Conservation (phyloP, 2,329 filamentous ascomycete genomes). For the Clonostachys rhizophaga region DNA sequence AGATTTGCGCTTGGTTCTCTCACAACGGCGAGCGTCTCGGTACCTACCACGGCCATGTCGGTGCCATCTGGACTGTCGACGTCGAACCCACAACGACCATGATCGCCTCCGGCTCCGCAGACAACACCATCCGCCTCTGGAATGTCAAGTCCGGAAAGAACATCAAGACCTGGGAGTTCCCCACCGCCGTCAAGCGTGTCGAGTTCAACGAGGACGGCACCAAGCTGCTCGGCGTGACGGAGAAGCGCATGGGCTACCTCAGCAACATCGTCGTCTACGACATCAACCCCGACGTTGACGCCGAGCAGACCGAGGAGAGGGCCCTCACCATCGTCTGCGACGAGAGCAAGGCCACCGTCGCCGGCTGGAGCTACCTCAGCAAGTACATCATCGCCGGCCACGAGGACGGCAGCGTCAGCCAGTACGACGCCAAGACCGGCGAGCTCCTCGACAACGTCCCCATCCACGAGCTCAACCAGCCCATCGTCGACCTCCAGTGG, state of each 20-base stretch:
- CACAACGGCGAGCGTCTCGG: constrained; percentile 98
- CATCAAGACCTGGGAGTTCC: constrained; percentile 97
- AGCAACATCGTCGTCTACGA: constrained; percentile 92
- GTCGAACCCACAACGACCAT: constrained; percentile 84
- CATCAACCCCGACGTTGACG: constrained; percentile 77
- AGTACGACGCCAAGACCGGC: constrained; percentile 89
- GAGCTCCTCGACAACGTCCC: constrained; percentile 77
- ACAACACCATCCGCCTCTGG: constrained; percentile 98
- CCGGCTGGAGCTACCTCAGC: constrained; percentile 89
- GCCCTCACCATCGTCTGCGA: constrained; percentile 85
- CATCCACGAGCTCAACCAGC: constrained; percentile 77
- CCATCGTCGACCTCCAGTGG: constrained; percentile 94
- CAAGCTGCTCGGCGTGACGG: constrained; percentile 87
- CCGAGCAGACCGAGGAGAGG: constrained; percentile 80
- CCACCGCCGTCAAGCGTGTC: constrained; percentile 94
- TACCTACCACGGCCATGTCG: constrained; percentile 94
- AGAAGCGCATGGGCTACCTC: constrained; percentile 96
- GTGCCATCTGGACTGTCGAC: constrained; percentile 98
- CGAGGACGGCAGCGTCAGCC: constrained; percentile 89
- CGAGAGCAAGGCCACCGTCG: constrained; percentile 94
- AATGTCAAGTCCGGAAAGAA: constrained; percentile 89
- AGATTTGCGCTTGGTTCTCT: constrained; percentile 94
- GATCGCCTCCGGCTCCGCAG: constrained; percentile 91
- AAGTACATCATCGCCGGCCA: constrained; percentile 98
- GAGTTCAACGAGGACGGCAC: constrained; percentile 95